Base-by-base conservation (phyloP, 257 asterid genomes). In the Solanum bukasovii region DNA sequence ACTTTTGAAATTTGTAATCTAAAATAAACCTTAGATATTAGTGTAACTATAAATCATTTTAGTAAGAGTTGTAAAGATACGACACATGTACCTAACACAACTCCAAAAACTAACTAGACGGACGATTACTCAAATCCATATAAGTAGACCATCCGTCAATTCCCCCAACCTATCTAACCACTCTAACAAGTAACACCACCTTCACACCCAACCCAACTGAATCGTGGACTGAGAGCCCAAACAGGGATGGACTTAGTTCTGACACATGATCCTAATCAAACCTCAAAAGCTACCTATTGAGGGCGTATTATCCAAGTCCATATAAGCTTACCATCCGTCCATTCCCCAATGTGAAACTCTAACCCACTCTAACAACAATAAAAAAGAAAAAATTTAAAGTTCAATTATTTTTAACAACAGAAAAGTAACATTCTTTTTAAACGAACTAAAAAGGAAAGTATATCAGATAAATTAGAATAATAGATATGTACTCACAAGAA, bases 401-500 rank as follows among this genome's bases (percentile, higher is more conserved):
- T 6, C 0, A 65, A 7, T 68, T 68, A 29, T 70, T 29, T 70
- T 16, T 52, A 52, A 52, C 74, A 6, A 27, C 5, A 68, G 4
- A 13, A 27, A 27, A 13, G 35, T 68, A 14, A 1, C 20, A 5
- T 67, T 68, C 9, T 29, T 68, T 68, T 25, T 29, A 7, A 13
- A 29, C 6, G 6, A 68, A 67, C 37, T 29, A 27, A 70, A 68
- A 29, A 3, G 5, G 3, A 70, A 70, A 70, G 8, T 12, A 11
- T 4, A 1, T 3, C 0, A 31, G 0, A 2, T 31, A 71, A 31
- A 71, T 16, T 16, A 5, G 0, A 3, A 7, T 31, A 71, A 71
- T 16, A 31, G 13, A 2, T 12, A 23, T 14, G 5, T 68, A 79
- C 95, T 86, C 88, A 96, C 99, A 35, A 94, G 92, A 9, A 93